Percentiles rank a stretch among this genome's conserved stretches.
phyloP scores from a whole-genome alignment of 2,329 filamentous ascomycete species.

The Seiridium unicorne region DNA sequence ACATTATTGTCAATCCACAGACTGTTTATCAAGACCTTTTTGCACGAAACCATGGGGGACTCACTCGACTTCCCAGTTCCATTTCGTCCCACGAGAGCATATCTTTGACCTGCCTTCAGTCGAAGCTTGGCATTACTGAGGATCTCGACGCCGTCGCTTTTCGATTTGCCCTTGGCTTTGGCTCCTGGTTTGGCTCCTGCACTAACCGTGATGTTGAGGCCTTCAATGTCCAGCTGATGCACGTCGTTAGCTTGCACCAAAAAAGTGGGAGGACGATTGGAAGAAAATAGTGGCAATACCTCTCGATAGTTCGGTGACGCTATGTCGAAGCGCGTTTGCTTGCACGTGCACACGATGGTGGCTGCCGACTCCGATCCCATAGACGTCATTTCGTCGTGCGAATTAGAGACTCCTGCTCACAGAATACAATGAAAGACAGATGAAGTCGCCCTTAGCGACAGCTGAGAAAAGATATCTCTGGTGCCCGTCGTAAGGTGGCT shows the following conservation, averaged over 20 bases:
- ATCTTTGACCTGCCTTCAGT: constrained; percentile 70
- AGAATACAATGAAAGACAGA: not conserved
- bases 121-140: constrained; percentile 68
- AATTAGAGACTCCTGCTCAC: not conserved
- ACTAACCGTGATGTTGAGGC: constrained; percentile 66
- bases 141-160: constrained; percentile 59
- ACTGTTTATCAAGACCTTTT: too few species aligned
- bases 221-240: constrained; percentile 66
- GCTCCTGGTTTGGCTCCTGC: constrained; percentile 28
- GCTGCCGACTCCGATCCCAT: constrained; percentile 49
- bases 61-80: constrained; percentile 80
- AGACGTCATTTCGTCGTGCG: constrained; percentile 37
- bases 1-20: not conserved
- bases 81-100: constrained; percentile 78
- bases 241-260: not conserved
- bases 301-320: constrained; percentile 54
- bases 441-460: not conserved
- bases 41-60: constrained; percentile 15
- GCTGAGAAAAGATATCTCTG: not conserved
- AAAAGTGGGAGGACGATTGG: not conserved
- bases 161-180: constrained; percentile 51
- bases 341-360: constrained; percentile 61
- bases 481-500: too few species aligned
- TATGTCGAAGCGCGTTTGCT: constrained; percentile 66
- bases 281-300: constrained; percentile 32